These are phyloP conservation scores for Ceratobasidium sp. DNA, from an alignment of 1,284 basidiomycete genomes.

Conservation along the genomic window DNA sequence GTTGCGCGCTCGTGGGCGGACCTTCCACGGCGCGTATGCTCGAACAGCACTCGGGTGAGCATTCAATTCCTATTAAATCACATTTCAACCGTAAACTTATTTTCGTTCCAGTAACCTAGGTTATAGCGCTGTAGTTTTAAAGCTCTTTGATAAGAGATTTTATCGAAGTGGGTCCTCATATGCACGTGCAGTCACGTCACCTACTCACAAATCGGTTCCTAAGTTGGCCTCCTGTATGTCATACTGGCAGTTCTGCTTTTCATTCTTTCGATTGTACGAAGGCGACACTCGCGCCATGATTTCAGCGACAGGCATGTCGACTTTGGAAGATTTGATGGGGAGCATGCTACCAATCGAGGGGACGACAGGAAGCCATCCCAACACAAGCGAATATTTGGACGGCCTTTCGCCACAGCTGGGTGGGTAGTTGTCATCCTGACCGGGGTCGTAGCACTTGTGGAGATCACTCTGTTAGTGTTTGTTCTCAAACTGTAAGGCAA, in stretches of 20 bases:
- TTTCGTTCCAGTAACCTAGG: constrained; percentile 62
- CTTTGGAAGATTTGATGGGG: constrained; percentile 50
- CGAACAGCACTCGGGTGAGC: constrained; percentile 71
- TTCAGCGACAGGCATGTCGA: constrained; percentile 60
- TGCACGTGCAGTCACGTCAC: constrained; percentile 48
- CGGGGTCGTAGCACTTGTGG: constrained; percentile 68
- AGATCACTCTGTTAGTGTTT: constrained; percentile 72
- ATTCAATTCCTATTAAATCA: background rate
- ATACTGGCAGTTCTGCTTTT: constrained; percentile 71
- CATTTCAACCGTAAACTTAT: background rate
- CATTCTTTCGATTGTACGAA: constrained; percentile 67
- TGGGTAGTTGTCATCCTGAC: constrained; percentile 73
- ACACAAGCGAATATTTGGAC: constrained; percentile 66
- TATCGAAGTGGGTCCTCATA: constrained; percentile 63
- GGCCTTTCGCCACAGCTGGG: constrained; percentile 83
- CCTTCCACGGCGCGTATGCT: constrained; percentile 82
- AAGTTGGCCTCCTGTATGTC: constrained; percentile 79
- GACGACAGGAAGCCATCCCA: constrained; percentile 9
- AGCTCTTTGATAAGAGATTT: constrained; percentile 78
- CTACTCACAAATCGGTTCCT: constrained; percentile 41
- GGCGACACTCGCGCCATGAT: constrained; percentile 73
- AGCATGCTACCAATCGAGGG: constrained; percentile 53
- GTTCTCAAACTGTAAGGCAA: constrained; percentile 55
- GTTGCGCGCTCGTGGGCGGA: constrained; percentile 78
- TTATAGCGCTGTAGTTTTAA: constrained; percentile 76